Conservation (phyloP, 73 alveolate species). For the Tetrahymena thermophila region DNA sequence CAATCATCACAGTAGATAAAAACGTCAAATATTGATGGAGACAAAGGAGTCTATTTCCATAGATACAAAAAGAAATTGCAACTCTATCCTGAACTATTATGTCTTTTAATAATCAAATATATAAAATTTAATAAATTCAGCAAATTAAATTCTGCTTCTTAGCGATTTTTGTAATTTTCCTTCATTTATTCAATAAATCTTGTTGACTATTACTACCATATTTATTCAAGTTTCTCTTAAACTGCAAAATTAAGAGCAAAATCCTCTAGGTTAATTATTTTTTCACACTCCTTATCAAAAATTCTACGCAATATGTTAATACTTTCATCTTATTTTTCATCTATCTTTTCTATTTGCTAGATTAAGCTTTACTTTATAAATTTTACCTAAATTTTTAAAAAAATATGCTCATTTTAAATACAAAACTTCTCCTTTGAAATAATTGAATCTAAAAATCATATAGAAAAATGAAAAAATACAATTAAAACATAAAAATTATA, state of each 20-base stretch:
- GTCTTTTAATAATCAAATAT: background rate
- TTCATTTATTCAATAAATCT: background rate
- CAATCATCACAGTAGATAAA: background rate
- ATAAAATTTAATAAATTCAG: background rate
- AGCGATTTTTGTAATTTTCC: background rate
- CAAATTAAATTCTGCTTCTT: background rate
- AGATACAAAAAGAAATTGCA: background rate
- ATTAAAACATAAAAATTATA: too few species aligned
- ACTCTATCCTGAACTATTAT: background rate
- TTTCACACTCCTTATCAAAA: background rate
- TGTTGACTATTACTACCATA: background rate
- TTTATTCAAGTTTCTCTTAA: background rate
- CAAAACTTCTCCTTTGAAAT: background rate
- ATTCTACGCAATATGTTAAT: background rate
- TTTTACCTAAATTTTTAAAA: background rate
- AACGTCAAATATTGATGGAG: background rate
- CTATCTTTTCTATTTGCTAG: background rate
- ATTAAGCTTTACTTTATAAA: background rate
- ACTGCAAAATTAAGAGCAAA: background rate
- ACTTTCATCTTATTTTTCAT: background rate
- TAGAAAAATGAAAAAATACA: too few species aligned
- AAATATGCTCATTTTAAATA: background rate
- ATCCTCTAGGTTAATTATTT: background rate
- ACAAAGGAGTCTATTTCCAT: background rate
- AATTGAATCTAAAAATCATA: too few species aligned